These are phyloP conservation scores for Thielaviopsis populi DNA, from an alignment of 2,329 filamentous ascomycete species.

Conservation along the genomic window DNA sequence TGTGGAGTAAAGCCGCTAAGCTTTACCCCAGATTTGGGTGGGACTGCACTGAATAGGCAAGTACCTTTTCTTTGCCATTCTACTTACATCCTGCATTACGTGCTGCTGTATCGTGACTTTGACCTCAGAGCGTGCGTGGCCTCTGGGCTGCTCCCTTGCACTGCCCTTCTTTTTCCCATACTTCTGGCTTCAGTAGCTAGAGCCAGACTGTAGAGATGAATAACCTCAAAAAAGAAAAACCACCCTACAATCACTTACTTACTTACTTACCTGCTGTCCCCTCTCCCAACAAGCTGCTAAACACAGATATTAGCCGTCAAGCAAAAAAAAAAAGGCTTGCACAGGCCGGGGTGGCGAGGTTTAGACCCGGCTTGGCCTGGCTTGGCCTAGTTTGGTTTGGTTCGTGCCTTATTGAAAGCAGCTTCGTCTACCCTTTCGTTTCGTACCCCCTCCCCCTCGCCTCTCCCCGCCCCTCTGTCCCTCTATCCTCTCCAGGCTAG, in stretches of 20 bases:
- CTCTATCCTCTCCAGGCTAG: not conserved
- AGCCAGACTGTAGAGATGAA: no score
- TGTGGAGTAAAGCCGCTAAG: not conserved
- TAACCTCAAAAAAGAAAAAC: no score
- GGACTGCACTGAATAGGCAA: not conserved
- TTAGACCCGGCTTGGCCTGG: not conserved
- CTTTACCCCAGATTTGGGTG: conserved; percentile 3
- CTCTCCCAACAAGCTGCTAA: no score
- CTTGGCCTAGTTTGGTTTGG: not conserved
- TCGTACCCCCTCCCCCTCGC: not conserved
- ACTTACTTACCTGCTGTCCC: no score
- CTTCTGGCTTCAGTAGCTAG: no score
- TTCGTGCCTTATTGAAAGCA: not conserved
- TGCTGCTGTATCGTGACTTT: not conserved
- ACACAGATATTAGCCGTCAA: no score
- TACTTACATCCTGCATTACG: not conserved
- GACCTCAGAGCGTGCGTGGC: not conserved
- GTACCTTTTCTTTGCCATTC: not conserved
- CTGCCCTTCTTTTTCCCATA: no score
- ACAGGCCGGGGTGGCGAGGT: not conserved
- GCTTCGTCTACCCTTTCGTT: not conserved
- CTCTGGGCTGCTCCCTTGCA: not conserved
- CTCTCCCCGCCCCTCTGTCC: not conserved
- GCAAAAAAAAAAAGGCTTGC: not conserved
- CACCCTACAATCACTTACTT: no score